Evolutionary conservation across 371 early-diverging fungal species (phyloP).

Genomic region (Apophysomyces variabilis): DNA sequence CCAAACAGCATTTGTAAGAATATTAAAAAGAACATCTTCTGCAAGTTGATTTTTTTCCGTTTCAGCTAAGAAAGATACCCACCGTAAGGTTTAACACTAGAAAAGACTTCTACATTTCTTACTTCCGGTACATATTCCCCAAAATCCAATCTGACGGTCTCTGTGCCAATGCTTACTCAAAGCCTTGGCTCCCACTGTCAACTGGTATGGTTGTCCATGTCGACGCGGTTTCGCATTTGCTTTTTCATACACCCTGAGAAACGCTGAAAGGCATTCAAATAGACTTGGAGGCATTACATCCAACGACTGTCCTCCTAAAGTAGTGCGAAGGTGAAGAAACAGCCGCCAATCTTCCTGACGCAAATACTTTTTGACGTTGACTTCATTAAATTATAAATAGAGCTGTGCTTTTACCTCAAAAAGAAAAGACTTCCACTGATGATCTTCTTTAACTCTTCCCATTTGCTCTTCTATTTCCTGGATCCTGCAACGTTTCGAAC

Average conservation of each 20-base stretch:
- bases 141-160: constrained; percentile 36
- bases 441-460: background rate
- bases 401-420: constrained; percentile 14
- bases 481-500: background rate
- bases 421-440: constrained; percentile 7
- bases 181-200: constrained; percentile 48
- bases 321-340: constrained; percentile 28
- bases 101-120: background rate
- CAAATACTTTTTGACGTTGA: constrained; percentile 12
- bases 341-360: constrained; percentile 26
- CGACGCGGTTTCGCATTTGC: constrained; percentile 16
- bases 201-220: constrained; percentile 17
- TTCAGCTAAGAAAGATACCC: constrained; percentile 28
- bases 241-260: constrained; percentile 21
- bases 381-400: background rate
- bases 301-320: constrained; percentile 21
- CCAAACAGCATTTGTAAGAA: constrained; percentile 38
- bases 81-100: background rate
- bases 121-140: constrained; percentile 45
- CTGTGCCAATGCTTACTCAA: constrained; percentile 52
- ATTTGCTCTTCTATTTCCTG: constrained; percentile 4
- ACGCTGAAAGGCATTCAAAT: constrained; percentile 26
- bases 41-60: constrained; percentile 41
- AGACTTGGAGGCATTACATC: constrained; percentile 31
- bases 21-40: constrained; percentile 29